phyloP scores from a whole-genome alignment of 2,329 filamentous ascomycete genomes.

The Stemphylium vesicarium region DNA sequence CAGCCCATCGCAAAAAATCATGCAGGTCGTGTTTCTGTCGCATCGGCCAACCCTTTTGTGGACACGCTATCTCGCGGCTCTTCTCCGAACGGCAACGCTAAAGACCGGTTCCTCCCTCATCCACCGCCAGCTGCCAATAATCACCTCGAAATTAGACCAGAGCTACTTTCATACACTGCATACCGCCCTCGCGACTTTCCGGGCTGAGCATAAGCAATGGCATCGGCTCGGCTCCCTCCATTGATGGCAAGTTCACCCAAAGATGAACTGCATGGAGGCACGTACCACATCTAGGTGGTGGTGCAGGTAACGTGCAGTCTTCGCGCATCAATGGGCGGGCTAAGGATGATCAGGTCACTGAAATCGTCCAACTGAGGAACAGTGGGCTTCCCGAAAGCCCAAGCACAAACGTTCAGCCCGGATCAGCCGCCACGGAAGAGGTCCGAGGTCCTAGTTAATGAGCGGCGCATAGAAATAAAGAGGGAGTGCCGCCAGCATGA shows the following conservation, averaged over 20 bases:
- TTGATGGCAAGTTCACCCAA: neutral
- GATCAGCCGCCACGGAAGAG: too few relatives aligned
- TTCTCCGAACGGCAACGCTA: constrained; percentile 8
- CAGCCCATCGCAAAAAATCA: neutral
- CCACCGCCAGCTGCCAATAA: constrained; percentile 9
- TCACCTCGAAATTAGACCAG: constrained; percentile 13
- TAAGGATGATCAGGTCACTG: too few relatives aligned
- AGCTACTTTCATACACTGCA: constrained; percentile 15
- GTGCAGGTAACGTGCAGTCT: too few relatives aligned
- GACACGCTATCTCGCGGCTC: constrained; percentile 5
- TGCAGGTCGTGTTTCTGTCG: constrained; percentile 4
- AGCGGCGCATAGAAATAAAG: too few relatives aligned
- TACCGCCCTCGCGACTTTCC: constrained; percentile 10
- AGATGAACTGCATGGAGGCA: neutral
- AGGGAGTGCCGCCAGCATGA: too few relatives aligned
- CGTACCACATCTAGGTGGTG: too few relatives aligned
- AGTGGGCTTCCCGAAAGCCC: too few relatives aligned
- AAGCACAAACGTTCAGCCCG: too few relatives aligned
- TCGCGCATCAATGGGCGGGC: too few relatives aligned
- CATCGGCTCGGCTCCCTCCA: neutral
- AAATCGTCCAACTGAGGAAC: too few relatives aligned
- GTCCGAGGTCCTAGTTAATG: too few relatives aligned
- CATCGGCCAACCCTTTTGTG: constrained; percentile 2
- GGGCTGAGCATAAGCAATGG: constrained; percentile 2
- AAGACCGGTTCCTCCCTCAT: constrained; percentile 11